These are phyloP conservation scores for Vitis labrusca DNA, from an alignment of 164 flowering plant species.

Conservation along the genomic window DNA sequence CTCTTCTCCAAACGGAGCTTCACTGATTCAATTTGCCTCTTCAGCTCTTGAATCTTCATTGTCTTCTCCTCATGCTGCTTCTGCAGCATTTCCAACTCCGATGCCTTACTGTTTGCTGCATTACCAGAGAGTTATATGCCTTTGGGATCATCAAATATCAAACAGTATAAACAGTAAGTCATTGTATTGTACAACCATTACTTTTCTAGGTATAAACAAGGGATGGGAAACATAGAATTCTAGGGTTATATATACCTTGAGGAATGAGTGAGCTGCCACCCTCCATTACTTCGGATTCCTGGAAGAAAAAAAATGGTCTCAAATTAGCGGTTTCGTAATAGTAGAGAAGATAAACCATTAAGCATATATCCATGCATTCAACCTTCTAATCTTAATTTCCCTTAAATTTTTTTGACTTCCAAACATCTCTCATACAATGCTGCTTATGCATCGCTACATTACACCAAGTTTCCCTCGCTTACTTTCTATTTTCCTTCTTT, in stretches of 20 bases:
- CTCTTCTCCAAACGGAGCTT: conserved; percentile 10
- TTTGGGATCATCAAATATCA: too few relatives aligned
- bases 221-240: too few relatives aligned
- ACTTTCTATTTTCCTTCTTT: background rate
- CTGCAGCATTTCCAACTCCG: conserved; percentile 19
- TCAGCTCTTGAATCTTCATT: conserved; percentile 16
- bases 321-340: background rate
- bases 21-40: conserved; percentile 7
- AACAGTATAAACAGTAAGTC: too few relatives aligned
- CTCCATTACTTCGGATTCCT: background rate
- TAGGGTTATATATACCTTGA: background rate
- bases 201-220: too few relatives aligned
- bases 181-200: too few relatives aligned
- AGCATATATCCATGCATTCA: background rate
- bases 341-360: background rate
- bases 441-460: background rate
- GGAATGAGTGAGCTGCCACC: conserved; percentile 1
- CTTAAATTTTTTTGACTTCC: background rate
- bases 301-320: background rate
- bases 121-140: too few relatives aligned
- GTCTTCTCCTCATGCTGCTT: conserved; percentile 17
- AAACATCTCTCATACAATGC: background rate
- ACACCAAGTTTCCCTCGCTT: background rate
- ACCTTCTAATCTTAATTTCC: too few relatives aligned
- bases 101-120: background rate